Evolutionary conservation across 2,329 filamentous ascomycete genomes (phyloP), one percentile per base, ranked within the genome.

Genomic region (Paracoccidioides lutzii): DNA sequence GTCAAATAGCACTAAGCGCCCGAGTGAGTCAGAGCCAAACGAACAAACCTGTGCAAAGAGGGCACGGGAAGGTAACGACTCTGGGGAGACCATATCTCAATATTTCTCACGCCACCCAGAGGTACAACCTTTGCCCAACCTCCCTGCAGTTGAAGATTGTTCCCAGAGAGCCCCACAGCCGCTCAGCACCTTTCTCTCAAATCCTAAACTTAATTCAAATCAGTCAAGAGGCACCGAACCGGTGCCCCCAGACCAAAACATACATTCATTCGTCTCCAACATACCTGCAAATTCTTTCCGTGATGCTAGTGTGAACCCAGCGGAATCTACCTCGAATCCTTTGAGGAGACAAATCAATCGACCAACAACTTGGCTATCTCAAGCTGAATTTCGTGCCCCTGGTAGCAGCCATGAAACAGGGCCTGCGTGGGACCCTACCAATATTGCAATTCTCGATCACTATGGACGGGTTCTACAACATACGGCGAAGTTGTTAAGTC

Each of bases 1-100:
- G 15, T 53, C 55, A 3, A 57, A 58, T n/a, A 44, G 40, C n/a
- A 8, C 15, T 22, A 37, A 38, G 28, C 53, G 37, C 28, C 33
- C 30, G 45, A 45, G 3, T 5, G 33, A 49, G 2, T n/a, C 6
- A 28, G 42, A 45, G 3, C 15, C 49, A 41, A 44, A 41, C 40
- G 37, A 38, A 32, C 49, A 48, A 8, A 45, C 51, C 0, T 1
- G 5, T 37, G 4, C 8, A 14, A 49, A 49, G 46, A 35, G 15
- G 8, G 46, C 33, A 38, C 32, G 14, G 15, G n/a, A 22, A 49
- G 12, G 52, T 7, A 40, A 40, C 8, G 35, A 1, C 3, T n/a
- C 38, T 28, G 43, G n/a, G 1, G 44, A 28, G 28, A 14, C 22
- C 22, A 54, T 54, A 35, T 54, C 53, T 40, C 42, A 38, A 40